phyloP scores from a whole-genome alignment of 352 stramenopile species.

The Phytopythium sindhum region DNA sequence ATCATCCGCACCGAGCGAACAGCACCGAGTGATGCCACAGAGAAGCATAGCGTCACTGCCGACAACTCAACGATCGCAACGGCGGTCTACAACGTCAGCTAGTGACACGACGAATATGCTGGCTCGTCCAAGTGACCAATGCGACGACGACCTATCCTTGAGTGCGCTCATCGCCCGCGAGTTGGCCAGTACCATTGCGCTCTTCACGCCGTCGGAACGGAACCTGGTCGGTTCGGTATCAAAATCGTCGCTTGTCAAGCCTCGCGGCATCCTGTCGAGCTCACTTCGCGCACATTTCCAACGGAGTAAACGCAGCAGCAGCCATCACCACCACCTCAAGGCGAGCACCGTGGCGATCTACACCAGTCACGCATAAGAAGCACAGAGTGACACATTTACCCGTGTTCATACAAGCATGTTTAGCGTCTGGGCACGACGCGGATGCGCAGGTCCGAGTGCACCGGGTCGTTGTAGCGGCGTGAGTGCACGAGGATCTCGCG shows the following conservation, averaged over 20 bases:
- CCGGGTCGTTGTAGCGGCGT: slow-evolving; percentile 49
- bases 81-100: neutral
- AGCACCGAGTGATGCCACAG: neutral
- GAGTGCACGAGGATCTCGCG: slow-evolving; percentile 63
- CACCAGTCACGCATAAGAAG: neutral
- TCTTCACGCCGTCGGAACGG: neutral
- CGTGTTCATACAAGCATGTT: neutral
- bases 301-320: neutral
- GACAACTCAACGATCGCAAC: neutral
- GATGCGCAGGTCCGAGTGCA: slow-evolving; percentile 69
- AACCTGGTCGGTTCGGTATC: neutral
- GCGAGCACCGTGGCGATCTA: slow-evolving; percentile 5
- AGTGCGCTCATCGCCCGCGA: slow-evolving; percentile 18
- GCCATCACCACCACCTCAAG: neutral
- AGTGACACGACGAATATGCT: neutral
- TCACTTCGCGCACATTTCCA: neutral
- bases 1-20: neutral
- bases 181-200: neutral
- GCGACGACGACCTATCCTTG: slow-evolving; percentile 13
- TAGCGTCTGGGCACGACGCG: slow-evolving; percentile 39
- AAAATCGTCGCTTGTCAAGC: neutral
- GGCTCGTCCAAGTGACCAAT: neutral
- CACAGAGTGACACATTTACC: neutral
- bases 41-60: too few relatives aligned
- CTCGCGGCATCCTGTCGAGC: neutral